Base-by-base conservation (phyloP, 352 stramenopile species). In the Peronospora tabacina region DNA sequence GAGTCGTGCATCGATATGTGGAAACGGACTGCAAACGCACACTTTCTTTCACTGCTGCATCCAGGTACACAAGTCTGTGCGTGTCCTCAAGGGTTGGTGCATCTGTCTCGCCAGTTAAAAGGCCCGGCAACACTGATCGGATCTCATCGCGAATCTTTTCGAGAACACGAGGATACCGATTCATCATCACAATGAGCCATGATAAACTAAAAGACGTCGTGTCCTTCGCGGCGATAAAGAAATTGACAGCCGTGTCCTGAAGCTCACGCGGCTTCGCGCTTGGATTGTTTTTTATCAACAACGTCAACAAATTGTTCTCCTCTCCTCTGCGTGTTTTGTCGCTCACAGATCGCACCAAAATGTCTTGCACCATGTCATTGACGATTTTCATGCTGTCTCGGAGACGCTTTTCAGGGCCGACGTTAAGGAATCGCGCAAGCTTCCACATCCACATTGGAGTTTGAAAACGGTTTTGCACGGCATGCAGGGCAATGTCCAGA, bases 171-270 rank as follows among this genome's bases (percentile, higher is more conserved):
- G 72, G 77, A 36, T 87, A 54, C 7, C 63, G 70, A 29, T 71
- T 70, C 12, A 88, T 45, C 38, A 83, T 75, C 37, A 82, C 70
- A 37, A 87, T 49, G 9, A 82, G 42, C 76, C 75, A 87, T 5
- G 60, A 63, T 16, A 87, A 32, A 20, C 63, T 70, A 41, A 64
- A 72, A 0, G 64, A 52, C 7, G 75, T 85, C 12, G 73, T 85
- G 58, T 84, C 76, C 16, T 75, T 62, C 16, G 72, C 67, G 9
- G 73, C 78, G 9, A 85, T 46, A 11, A 90, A 53, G 44, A 88
- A 85, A 33, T 61, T 82, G 13, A 90, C 63, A 2, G 80, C 52
- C 19, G 82, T 69, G 50, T 88, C 71, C 33, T 71, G 68, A 10
- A 87, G 52, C 2, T 68, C 58, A 29, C 65, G 66, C 11, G 59